Evolutionary conservation across 2,329 filamentous ascomycete genomes (phyloP), one percentile per base, ranked within the genome.

Genomic region (Cadophora sp.): DNA sequence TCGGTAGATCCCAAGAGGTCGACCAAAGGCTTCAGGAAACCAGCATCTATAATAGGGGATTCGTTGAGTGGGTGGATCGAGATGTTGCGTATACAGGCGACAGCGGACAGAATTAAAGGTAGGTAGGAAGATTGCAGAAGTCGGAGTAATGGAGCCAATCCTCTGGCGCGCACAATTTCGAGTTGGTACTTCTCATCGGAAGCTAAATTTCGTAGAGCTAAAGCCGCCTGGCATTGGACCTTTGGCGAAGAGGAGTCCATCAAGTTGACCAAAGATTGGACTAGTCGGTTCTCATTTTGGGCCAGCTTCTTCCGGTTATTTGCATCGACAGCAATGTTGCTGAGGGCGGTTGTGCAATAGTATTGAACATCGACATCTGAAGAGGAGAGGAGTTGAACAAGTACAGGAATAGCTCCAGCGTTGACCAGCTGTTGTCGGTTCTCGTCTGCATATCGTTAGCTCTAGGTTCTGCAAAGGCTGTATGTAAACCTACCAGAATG

Each of bases 181-280:
- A 99, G 88, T 80, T 99, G 96, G 77, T 99, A 99, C 78, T 97
- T 97, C 79, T 99, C 96, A 78, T 99, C 96, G 16, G 96, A 99
- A 4, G 96, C 96, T 61, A 99, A 84, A 77, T 99, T 99, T 75
- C 96, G 89, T 60, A 99, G 87, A 30, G 96, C 96, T 51, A 99
- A 83, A 24, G 96, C 96, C 62, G 96, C 96, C 82, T 99, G 96
- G 78, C 96, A 98, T 80, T 99, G 96, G 13, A 99, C 96, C 80
- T 98, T 99, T 58, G 94, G 94, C 1, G 95, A 97, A 20, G 93
- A 94, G 0, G 95, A 97, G 78, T 97, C 95, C 94, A 98, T 99
- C 30, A 99, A 84, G 75, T 96, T 93, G 62, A 99, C 96, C 59
- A 99, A 83, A 9, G 93, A 97, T 77, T 97, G 93, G 27, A 99